Percentiles rank a stretch among this genome's conserved stretches.
Evolutionary conservation across 1,284 basidiomycete genomes (phyloP).

Genomic region (Fomitiporia mediterranea): DNA sequence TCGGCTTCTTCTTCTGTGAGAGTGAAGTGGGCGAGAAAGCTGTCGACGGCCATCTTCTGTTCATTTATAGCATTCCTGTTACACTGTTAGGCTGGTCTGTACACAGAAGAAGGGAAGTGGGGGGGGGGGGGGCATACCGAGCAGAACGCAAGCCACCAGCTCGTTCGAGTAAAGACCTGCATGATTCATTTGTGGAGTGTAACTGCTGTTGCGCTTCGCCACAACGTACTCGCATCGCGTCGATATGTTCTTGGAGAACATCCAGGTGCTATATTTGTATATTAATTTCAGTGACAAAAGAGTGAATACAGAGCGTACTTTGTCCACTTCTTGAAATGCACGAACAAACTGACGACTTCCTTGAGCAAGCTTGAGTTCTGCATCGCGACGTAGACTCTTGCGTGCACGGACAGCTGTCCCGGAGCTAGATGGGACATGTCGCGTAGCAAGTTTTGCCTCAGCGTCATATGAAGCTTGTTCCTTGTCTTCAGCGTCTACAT

Average conservation of each 20-base stretch:
- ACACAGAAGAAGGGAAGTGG: too few relatives aligned
- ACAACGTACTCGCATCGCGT: conserved; percentile 75
- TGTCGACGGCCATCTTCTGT: conserved; percentile 68
- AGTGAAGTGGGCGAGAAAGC: conserved; percentile 85
- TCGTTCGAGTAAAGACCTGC: conserved; percentile 79
- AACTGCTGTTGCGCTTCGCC: conserved; percentile 80
- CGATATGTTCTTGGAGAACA: conserved; percentile 69
- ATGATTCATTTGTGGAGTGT: conserved; percentile 71
- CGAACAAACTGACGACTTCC: conserved; percentile 79
- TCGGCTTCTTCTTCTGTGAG: conserved; percentile 70
- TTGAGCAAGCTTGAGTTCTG: conserved; percentile 75
- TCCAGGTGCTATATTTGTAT: conserved; percentile 62
- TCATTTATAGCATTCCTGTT: conserved; percentile 61
- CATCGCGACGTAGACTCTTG: conserved; percentile 76
- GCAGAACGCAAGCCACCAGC: conserved; percentile 81
- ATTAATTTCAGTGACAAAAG: conserved; percentile 11
- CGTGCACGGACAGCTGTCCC: conserved; percentile 67
- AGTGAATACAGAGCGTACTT: conserved; percentile 46
- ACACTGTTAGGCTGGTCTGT: too few relatives aligned
- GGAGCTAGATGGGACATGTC: conserved; percentile 30
- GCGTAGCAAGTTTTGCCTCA: conserved; percentile 19
- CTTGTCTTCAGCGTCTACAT: conserved; percentile 23
- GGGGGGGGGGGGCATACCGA: conserved; percentile 45
- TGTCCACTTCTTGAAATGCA: conserved; percentile 83
- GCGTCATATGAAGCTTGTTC: conserved; percentile 30